Evolutionary conservation across 129 eudicot species (phyloP).

Genomic region (Arctium minus): DNA sequence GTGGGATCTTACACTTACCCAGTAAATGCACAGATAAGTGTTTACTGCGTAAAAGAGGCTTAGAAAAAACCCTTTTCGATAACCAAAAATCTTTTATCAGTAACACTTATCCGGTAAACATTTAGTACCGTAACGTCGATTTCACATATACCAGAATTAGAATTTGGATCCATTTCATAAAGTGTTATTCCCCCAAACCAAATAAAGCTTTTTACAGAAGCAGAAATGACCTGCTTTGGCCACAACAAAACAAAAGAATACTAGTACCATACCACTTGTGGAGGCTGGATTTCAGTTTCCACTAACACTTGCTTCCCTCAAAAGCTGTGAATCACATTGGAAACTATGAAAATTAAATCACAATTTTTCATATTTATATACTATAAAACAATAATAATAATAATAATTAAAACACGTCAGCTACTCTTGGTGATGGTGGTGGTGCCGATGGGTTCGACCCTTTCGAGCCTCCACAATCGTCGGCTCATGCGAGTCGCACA

Average conservation of each 20-base stretch:
- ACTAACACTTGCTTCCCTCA: conserved; percentile 24
- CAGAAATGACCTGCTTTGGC: not conserved
- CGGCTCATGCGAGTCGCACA: conserved; percentile 84
- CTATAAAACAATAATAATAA: not conserved
- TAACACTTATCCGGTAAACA: not conserved
- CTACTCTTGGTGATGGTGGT: conserved; percentile 30
- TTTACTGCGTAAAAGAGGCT: no score
- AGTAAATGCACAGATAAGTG: no score
- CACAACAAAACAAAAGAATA: conserved; percentile 32
- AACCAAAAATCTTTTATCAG: no score
- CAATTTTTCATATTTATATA: not conserved
- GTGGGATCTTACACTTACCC: no score
- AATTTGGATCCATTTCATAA: not conserved
- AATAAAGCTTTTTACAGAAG: not conserved
- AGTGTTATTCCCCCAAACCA: conserved; percentile 19
- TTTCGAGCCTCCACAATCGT: conserved; percentile 54
- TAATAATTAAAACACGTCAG: not conserved
- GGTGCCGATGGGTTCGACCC: conserved; percentile 53
- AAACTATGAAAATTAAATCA: not conserved
- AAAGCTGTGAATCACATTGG: conserved; percentile 36
- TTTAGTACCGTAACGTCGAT: not conserved
- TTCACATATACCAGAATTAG: not conserved
- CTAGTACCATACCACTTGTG: conserved; percentile 10
- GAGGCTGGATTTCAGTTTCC: conserved; percentile 29
- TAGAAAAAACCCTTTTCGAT: no score